Percentiles rank a stretch among this genome's conserved stretches.
Evolutionary conservation across 371 early-diverging fungal genomes (phyloP).

Genomic region (Mortierella polycephala): DNA sequence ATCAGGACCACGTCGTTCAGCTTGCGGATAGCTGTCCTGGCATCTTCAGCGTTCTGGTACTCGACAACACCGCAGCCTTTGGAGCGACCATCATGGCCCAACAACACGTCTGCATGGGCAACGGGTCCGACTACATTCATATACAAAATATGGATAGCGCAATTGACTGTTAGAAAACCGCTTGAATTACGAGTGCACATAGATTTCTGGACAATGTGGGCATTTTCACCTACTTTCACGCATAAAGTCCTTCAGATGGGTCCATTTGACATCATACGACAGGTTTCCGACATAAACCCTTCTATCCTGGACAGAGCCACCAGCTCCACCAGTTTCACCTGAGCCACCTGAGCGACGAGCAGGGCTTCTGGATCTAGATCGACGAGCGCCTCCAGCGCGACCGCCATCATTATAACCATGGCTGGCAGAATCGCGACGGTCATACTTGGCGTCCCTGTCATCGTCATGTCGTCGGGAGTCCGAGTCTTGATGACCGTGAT

Average conservation of each 20-base stretch:
- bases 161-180: background rate
- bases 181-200: background rate
- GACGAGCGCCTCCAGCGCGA: slow-evolving; percentile 5
- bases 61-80: slow-evolving; percentile 79
- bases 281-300: slow-evolving; percentile 76
- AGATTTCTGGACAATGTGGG: background rate
- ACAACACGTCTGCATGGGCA: slow-evolving; percentile 47
- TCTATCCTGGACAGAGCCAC: slow-evolving; percentile 46
- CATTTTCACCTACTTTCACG: slow-evolving; percentile 65
- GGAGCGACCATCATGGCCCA: slow-evolving; percentile 49
- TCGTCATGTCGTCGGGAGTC: slow-evolving; percentile 1
- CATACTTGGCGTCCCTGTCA: slow-evolving; percentile 35
- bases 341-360: slow-evolving; percentile 1
- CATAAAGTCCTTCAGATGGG: slow-evolving; percentile 83
- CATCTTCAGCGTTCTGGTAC: slow-evolving; percentile 81
- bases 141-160: background rate
- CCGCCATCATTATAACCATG: background rate
- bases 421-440: background rate
- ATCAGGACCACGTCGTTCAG: slow-evolving; percentile 77
- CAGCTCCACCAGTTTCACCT: background rate
- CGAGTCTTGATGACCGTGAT: background rate
- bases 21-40: slow-evolving; percentile 80
- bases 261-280: slow-evolving; percentile 69
- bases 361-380: slow-evolving; percentile 44
- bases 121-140: slow-evolving; percentile 40